phyloP scores from a whole-genome alignment of 768 basidiomycete species.

The Mycena vulgaris region DNA sequence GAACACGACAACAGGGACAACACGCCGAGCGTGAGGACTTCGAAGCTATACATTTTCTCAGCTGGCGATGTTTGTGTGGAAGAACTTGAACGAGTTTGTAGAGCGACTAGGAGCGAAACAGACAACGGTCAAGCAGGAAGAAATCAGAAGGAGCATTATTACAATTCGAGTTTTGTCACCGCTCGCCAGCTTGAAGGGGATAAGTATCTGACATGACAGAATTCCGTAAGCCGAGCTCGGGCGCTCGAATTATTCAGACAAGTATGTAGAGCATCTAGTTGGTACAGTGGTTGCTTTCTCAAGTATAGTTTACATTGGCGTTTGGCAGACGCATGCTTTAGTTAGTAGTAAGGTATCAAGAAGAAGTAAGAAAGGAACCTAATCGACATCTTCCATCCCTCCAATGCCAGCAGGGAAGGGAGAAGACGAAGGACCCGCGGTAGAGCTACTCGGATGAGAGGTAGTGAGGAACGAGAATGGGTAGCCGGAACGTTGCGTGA shows the following conservation, averaged over 20 bases:
- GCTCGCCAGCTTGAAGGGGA: too few species aligned
- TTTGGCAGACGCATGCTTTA: neutral
- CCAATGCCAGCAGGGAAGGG: conserved; percentile 26
- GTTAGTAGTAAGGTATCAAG: conserved; percentile 21
- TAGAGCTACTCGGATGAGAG: neutral
- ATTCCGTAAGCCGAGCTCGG: too few species aligned
- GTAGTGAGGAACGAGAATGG: conserved; percentile 13
- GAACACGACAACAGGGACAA: conserved; percentile 8
- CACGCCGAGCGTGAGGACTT: conserved; percentile 10
- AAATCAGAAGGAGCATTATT: too few species aligned
- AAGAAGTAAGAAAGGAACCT: conserved; percentile 24
- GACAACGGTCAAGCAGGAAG: too few species aligned
- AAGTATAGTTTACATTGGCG: conserved; percentile 16
- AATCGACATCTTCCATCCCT: conserved; percentile 54
- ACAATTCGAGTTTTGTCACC: neutral
- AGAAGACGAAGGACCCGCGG: conserved; percentile 14
- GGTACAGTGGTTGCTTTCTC: conserved; percentile 2
- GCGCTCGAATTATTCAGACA: neutral
- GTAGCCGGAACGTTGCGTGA: conserved; percentile 2
- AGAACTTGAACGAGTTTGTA: too few species aligned
- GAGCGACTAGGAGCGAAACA: too few species aligned
- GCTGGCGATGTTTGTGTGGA: too few species aligned
- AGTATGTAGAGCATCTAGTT: neutral
- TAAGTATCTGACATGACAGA: too few species aligned
- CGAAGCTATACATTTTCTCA: conserved; percentile 6